Conservation (phyloP, 352 stramenopile genomes). For the Phytophthora pseudosyringae region DNA sequence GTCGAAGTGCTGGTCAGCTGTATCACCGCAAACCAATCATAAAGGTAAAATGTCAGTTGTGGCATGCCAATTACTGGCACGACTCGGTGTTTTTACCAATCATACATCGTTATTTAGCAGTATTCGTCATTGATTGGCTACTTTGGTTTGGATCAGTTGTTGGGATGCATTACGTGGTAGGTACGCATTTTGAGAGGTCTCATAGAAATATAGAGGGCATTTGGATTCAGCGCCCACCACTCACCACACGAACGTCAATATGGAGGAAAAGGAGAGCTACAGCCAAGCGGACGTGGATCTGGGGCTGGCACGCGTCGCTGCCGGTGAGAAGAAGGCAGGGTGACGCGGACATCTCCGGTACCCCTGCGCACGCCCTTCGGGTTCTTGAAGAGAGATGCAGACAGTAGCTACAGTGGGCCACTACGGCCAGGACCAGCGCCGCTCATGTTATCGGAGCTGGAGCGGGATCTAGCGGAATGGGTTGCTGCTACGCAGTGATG, state of each 20-base stretch:
- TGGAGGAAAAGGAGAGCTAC: not conserved
- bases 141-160: not conserved
- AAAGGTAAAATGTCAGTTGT: too few relatives aligned
- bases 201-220: slow-evolving; percentile 3
- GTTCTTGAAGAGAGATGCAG: not conserved
- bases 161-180: not conserved
- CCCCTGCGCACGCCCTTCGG: not conserved
- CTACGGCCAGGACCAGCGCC: not conserved
- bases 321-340: not conserved
- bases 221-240: not conserved
- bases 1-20: not conserved
- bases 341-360: not conserved
- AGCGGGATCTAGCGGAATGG: not conserved
- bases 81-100: not conserved
- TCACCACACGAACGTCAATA: not conserved
- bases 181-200: not conserved
- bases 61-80: slow-evolving; percentile 1
- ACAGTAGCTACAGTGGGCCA: not conserved
- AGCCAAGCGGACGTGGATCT: not conserved
- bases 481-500: not conserved
- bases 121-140: not conserved
- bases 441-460: not conserved
- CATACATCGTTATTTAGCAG: not conserved
- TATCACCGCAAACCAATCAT: too few relatives aligned
- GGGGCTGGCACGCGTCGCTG: not conserved